Base-by-base conservation (phyloP, 352 stramenopile species). In the Phytophthora colocasiae region DNA sequence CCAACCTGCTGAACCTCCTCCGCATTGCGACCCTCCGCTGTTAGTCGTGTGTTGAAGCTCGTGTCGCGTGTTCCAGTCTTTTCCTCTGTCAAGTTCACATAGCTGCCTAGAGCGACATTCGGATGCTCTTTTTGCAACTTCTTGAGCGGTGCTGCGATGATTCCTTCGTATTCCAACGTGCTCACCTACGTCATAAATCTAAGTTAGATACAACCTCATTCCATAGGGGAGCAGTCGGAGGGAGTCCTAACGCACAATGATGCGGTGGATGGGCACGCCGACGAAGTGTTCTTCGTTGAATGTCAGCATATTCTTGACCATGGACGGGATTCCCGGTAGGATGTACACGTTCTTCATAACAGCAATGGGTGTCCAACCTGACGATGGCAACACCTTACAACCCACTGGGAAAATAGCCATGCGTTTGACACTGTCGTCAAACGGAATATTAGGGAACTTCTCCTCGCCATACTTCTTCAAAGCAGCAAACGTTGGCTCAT, bases 301-400 rank as follows among this genome's bases (percentile, higher is more conserved):
- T 27, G 83, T 83, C 58, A 95, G 74, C 85, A 95, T 95, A 45
- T 91, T 74, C 47, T 77, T 75, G 43, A 93, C 80, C 69, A 92
- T 83, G 9, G 73, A 85, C 26, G 85, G 85, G 51, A 95, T 92
- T 0, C 87, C 87, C 0, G 87, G 87, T 1, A 95, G 66, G 31
- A 95, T 80, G 59, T 95, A 95, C 38, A 95, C 87, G 52, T 95
- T 95, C 40, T 92, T 45, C 48, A 93, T 61, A 6, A 87, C 61
- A 0, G 79, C 87, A 40, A 95, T 81, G 1, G 87, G 87, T 2
- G 90, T 83, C 85, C 87, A 93, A 24, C 60, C 73, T 12, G 69
- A 81, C 0, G 78, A 82, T 7, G 55, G 55, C 26, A 91, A 63
- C 0, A 88, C 26, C n/a, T 87, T 70, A 67, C 81, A 90, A n/a